Evolutionary conservation across 371 early-diverging fungal species (phyloP).

Genomic region (Furculomyces boomerangus): DNA sequence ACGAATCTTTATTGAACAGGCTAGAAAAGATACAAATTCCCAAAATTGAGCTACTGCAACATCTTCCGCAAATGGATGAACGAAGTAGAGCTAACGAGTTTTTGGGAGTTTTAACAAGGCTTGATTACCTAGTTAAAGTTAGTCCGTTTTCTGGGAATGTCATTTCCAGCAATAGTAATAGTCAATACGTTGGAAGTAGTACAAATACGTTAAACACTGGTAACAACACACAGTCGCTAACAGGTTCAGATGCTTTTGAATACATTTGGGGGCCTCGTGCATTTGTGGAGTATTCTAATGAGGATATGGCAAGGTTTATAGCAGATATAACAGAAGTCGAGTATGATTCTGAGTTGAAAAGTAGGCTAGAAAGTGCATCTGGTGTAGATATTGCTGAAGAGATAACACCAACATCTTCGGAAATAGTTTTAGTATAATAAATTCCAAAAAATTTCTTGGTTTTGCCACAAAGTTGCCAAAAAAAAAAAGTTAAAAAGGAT

Average conservation of each 20-base stretch:
- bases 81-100: not conserved
- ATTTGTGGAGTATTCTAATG: not conserved
- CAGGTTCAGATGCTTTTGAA: too few species aligned
- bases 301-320: not conserved
- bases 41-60: not conserved
- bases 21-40: not conserved
- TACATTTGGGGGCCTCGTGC: not conserved
- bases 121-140: not conserved
- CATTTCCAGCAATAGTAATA: not conserved
- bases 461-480: too few species aligned
- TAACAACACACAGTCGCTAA: not conserved
- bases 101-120: not conserved
- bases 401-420: too few species aligned
- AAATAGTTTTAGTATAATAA: too few species aligned
- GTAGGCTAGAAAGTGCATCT: not conserved
- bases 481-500: too few species aligned
- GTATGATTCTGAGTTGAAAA: not conserved
- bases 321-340: not conserved
- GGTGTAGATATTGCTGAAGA: not conserved
- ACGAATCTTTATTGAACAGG: not conserved
- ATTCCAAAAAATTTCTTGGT: too few species aligned
- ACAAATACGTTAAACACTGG: not conserved
- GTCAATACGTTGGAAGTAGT: not conserved
- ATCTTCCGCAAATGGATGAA: not conserved
- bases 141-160: not conserved